Evolutionary conservation across 495 filamentous ascomycete species (phyloP).

Genomic region (Letharia lupina): DNA sequence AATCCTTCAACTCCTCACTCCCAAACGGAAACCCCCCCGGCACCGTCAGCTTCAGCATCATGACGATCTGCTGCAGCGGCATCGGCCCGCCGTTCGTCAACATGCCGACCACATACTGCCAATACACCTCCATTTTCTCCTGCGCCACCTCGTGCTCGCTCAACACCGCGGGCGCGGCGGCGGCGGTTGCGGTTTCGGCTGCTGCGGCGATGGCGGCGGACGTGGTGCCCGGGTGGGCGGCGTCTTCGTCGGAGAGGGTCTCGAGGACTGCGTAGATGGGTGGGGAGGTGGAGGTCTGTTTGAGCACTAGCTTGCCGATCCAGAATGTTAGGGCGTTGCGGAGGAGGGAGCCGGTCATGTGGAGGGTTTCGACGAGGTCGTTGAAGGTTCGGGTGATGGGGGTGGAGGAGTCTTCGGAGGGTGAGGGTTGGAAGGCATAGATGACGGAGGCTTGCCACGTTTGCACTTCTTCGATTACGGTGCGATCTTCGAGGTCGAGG

Average conservation of each 20-base stretch:
- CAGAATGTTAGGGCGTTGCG: constrained; percentile 77
- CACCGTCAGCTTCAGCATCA: constrained; percentile 90
- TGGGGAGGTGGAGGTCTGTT: constrained; percentile 41
- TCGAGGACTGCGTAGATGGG: constrained; percentile 55
- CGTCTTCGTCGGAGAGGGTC: constrained; percentile 42
- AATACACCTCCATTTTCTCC: constrained; percentile 78
- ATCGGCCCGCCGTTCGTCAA: constrained; percentile 82
- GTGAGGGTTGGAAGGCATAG: constrained; percentile 61
- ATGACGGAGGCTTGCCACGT: constrained; percentile 90
- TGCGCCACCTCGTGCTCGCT: constrained; percentile 44
- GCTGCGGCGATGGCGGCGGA: constrained; percentile 33
- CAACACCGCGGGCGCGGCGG: constrained; percentile 39
- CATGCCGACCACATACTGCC: constrained; percentile 89
- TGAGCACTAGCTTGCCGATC: constrained; percentile 69
- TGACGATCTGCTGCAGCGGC: constrained; percentile 69
- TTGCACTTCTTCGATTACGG: constrained; percentile 61
- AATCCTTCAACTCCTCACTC: constrained; percentile 66
- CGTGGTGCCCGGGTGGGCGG: constrained; percentile 24
- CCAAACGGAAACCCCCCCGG: constrained; percentile 78
- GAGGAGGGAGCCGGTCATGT: constrained; percentile 71
- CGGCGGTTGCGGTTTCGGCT: constrained; percentile 45
- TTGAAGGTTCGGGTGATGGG: constrained; percentile 46
- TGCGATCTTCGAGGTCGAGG: constrained; percentile 75
- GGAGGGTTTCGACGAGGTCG: constrained; percentile 54
- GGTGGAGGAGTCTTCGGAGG: constrained; percentile 29